Evolutionary conservation across 2,329 filamentous ascomycete genomes (phyloP).

Genomic region (Colletotrichum cereale): DNA sequence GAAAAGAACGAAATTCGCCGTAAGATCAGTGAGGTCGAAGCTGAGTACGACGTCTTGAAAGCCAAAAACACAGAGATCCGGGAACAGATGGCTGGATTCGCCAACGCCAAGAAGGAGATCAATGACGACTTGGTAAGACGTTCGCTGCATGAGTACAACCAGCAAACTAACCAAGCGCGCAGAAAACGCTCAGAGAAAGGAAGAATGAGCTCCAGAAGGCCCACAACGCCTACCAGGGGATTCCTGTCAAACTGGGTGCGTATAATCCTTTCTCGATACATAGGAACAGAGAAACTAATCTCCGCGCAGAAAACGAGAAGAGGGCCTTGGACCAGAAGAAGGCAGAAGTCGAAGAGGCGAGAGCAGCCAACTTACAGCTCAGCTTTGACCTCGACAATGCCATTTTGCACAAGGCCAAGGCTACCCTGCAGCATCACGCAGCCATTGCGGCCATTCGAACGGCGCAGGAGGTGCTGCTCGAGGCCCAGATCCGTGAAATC

Average conservation of each 20-base stretch:
- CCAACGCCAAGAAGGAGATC: slow-evolving; percentile 42
- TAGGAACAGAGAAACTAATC: slow-evolving; percentile 7
- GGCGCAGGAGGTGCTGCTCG: slow-evolving; percentile 73
- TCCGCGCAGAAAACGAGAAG: slow-evolving; percentile 45
- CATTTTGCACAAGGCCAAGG: slow-evolving; percentile 67
- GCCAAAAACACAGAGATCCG: slow-evolving; percentile 57
- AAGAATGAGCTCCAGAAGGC: slow-evolving; percentile 78
- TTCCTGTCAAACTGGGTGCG: slow-evolving; percentile 80
- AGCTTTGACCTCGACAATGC: slow-evolving; percentile 67
- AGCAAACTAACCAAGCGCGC: slow-evolving; percentile 42
- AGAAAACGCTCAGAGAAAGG: slow-evolving; percentile 67
- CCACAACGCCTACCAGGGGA: slow-evolving; percentile 71
- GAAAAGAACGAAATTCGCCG: slow-evolving; percentile 73
- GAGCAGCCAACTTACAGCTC: slow-evolving; percentile 62
- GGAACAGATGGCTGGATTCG: slow-evolving; percentile 52
- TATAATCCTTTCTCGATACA: neutral
- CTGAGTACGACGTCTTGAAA: slow-evolving; percentile 57
- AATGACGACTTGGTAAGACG: slow-evolving; percentile 48
- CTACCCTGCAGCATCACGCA: slow-evolving; percentile 66
- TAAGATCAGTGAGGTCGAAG: slow-evolving; percentile 60
- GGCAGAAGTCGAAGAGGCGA: slow-evolving; percentile 53
- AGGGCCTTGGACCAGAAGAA: slow-evolving; percentile 54
- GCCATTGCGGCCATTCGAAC: slow-evolving; percentile 72
- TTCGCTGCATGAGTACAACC: no score
- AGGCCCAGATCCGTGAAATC: slow-evolving; percentile 77